Evolutionary conservation across 31 red algal genomes (phyloP).

Genomic region (Odonthalia washingtoniensis): DNA sequence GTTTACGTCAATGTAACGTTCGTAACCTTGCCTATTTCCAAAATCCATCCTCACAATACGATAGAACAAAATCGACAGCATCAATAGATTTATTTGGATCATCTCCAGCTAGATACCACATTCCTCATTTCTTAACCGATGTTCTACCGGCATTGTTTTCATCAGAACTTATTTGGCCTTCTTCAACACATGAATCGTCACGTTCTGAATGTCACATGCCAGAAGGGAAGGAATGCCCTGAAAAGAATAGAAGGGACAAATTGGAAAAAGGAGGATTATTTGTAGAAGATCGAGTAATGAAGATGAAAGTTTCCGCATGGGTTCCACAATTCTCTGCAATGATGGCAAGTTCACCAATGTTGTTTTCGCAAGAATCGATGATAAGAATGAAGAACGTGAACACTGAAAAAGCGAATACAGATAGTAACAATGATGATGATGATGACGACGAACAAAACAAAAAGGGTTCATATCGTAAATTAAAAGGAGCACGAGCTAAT

Average conservation of each 20-base stretch:
- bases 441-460: too few relatives aligned
- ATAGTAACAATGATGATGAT: too few relatives aligned
- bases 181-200: background rate
- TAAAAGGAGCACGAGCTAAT: background rate
- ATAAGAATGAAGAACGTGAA: conserved; percentile 52
- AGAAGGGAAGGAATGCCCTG: conserved; percentile 22
- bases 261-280: conserved; percentile 26
- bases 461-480: too few relatives aligned
- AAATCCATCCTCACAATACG: conserved; percentile 41
- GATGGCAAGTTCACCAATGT: conserved; percentile 45
- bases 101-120: conserved; percentile 53
- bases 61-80: conserved; percentile 18
- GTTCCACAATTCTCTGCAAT: conserved; percentile 61
- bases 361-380: conserved; percentile 9
- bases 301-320: conserved; percentile 58
- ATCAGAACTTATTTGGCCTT: conserved; percentile 58
- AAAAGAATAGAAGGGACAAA: background rate
- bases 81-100: conserved; percentile 53
- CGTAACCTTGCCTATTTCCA: conserved; percentile 51
- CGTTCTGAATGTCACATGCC: conserved; percentile 54
- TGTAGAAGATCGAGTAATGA: conserved; percentile 36
- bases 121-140: conserved; percentile 79
- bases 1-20: conserved; percentile 49
- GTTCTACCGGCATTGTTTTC: conserved; percentile 65
- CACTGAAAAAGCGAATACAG: conserved; percentile 35